phyloP scores from a whole-genome alignment of 2,329 filamentous ascomycete species.

The Sporothrix euskadiensis region DNA sequence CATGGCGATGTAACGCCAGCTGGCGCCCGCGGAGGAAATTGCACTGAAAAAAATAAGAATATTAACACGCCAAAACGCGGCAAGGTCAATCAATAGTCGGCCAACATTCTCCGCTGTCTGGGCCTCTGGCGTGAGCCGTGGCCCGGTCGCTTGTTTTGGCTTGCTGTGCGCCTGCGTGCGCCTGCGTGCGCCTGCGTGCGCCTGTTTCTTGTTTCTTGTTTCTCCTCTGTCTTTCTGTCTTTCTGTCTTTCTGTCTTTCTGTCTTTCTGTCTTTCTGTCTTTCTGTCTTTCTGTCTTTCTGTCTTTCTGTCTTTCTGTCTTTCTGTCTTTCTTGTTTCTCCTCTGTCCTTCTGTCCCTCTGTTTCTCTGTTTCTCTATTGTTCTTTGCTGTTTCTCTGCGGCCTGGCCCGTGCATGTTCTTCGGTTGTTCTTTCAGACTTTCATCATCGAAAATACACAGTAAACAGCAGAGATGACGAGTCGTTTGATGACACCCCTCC shows the following conservation, averaged over 20 bases:
- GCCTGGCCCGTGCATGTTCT: not conserved
- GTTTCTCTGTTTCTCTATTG: no score
- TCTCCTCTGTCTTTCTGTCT: no score
- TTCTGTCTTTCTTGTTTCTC: no score
- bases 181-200: no score
- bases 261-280: no score
- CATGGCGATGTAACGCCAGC: slow-evolving; percentile 10
- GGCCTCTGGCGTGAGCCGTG: not conserved
- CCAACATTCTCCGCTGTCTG: not conserved
- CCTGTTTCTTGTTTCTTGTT: no score
- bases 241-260: no score
- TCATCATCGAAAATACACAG: not conserved
- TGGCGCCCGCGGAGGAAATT: not conserved
- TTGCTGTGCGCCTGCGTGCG: not conserved
- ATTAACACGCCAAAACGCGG: not conserved
- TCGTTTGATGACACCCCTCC: not conserved
- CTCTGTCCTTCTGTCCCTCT: no score
- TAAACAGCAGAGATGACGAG: slow-evolving; percentile 1
- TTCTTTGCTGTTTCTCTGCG: not conserved
- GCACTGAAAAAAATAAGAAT: not conserved
- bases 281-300: no score
- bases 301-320: no score
- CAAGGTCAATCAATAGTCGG: not conserved
- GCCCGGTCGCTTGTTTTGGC: slow-evolving; percentile 2
- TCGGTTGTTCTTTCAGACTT: not conserved